phyloP scores from a whole-genome alignment of 1,284 basidiomycete species.

The Cutaneotrichosporon cutaneum region DNA sequence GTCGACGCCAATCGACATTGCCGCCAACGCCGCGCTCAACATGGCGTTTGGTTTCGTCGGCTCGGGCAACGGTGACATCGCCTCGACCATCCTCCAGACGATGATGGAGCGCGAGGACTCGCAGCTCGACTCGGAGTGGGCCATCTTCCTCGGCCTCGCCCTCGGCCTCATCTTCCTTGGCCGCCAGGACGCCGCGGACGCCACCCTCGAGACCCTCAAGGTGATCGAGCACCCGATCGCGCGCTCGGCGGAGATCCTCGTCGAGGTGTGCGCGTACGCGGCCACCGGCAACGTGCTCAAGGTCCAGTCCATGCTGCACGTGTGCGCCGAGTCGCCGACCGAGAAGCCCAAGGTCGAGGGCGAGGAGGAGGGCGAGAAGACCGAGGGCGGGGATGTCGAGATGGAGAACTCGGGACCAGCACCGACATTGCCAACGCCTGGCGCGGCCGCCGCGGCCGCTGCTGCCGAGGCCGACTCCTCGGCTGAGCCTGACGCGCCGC shows the following conservation, averaged over 20 bases:
- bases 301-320: constrained; percentile 87
- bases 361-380: constrained; percentile 22
- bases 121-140: constrained; percentile 86
- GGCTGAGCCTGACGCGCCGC: constrained; percentile 56
- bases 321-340: constrained; percentile 70
- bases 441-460: constrained; percentile 18
- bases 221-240: constrained; percentile 91
- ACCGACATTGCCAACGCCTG: constrained; percentile 12
- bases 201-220: constrained; percentile 91
- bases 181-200: constrained; percentile 89
- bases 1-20: constrained; percentile 80
- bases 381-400: constrained; percentile 32
- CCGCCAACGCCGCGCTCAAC: constrained; percentile 78
- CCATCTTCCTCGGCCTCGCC: constrained; percentile 84
- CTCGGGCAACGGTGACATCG: constrained; percentile 90
- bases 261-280: constrained; percentile 92
- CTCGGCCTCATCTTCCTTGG: constrained; percentile 89
- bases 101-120: constrained; percentile 78
- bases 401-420: constrained; percentile 24
- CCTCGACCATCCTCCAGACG: constrained; percentile 83
- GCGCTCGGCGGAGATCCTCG: constrained; percentile 85
- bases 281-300: constrained; percentile 95
- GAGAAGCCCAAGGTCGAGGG: constrained; percentile 34
- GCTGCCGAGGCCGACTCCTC: constrained; percentile 18
- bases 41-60: constrained; percentile 96